Conservation (phyloP, 1,284 basidiomycete species). For the Takashimella koratensis region DNA sequence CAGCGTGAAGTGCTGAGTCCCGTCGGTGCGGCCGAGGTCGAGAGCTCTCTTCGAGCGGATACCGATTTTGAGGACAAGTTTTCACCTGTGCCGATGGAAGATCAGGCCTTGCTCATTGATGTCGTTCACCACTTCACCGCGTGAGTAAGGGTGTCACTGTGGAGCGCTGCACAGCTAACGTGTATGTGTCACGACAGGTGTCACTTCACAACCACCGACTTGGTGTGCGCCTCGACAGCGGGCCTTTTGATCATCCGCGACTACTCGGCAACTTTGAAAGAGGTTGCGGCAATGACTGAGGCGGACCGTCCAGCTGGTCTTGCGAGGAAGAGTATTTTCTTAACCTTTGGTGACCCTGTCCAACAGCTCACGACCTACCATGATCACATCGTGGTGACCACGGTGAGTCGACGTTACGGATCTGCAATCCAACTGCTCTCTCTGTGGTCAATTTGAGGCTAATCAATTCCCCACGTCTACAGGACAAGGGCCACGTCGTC, state of each 20-base stretch:
- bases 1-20: not conserved
- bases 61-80: not conserved
- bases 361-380: constrained; percentile 27
- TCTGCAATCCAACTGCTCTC: not conserved
- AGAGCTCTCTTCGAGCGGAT: not conserved
- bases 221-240: constrained; percentile 29
- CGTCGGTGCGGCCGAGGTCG: not conserved
- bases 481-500: constrained; percentile 8
- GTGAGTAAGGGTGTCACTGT: too few relatives aligned
- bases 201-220: constrained; percentile 33
- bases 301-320: constrained; percentile 12
- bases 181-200: constrained; percentile 20
- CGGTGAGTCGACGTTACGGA: constrained; percentile 12
- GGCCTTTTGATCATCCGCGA: constrained; percentile 27
- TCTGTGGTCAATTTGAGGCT: constrained; percentile 1
- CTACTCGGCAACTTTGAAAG: constrained; percentile 23
- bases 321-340: constrained; percentile 14
- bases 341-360: constrained; percentile 16
- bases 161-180: too few relatives aligned
- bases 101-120: not conserved
- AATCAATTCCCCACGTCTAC: too few relatives aligned
- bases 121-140: constrained; percentile 16
- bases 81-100: not conserved
- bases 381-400: constrained; percentile 25
- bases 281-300: not conserved